Conservation (phyloP, 768 basidiomycete genomes). For the Leccinum incarnatum region DNA sequence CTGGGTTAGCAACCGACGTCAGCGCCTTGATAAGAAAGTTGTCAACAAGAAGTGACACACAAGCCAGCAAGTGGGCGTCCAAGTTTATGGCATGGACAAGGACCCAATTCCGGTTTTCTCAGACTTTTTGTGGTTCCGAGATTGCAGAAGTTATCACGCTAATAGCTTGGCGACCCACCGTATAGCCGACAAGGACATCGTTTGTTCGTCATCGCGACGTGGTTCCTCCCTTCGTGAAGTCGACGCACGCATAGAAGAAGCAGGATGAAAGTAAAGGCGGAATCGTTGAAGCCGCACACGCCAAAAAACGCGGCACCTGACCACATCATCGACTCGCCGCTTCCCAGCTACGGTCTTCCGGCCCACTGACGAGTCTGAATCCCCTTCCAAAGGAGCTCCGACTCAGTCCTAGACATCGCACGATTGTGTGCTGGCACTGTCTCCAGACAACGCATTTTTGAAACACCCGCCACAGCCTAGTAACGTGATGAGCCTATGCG, state of each 20-base stretch:
- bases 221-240: neutral
- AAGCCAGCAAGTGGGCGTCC: neutral
- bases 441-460: no score
- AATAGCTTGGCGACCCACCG: neutral
- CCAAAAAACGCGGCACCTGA: neutral
- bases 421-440: no score
- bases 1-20: neutral
- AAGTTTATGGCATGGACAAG: neutral
- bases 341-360: neutral
- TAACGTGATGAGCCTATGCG: no score
- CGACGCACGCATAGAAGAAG: neutral
- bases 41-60: neutral
- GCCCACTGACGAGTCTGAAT: neutral
- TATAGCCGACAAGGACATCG: neutral
- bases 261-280: neutral
- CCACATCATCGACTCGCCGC: neutral
- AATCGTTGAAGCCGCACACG: neutral
- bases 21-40: neutral
- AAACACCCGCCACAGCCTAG: no score
- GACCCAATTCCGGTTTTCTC: slow-evolving; percentile 12
- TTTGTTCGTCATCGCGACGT: neutral
- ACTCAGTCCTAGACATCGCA: no score
- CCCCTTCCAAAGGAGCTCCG: no score
- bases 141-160: neutral
- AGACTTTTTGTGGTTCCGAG: slow-evolving; percentile 7